phyloP scores from a whole-genome alignment of 148 eudicot species.

The Mesembryanthemum crystallinum region DNA sequence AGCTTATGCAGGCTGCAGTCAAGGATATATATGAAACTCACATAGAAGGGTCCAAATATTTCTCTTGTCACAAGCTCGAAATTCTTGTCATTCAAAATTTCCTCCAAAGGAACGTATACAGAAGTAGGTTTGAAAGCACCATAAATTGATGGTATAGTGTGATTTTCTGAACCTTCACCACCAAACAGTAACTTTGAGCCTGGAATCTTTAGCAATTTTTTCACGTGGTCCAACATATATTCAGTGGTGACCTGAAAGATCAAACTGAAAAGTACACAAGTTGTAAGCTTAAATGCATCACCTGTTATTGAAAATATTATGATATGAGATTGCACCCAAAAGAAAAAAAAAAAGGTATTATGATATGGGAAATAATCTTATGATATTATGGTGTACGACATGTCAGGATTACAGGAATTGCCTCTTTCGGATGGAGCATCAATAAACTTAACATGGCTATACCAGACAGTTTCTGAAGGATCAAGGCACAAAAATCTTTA shows the following conservation, averaged over 20 bases:
- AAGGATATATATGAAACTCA: constrained; percentile 22
- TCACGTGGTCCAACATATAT: constrained; percentile 74
- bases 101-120: constrained; percentile 80
- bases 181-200: constrained; percentile 88
- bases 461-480: no score
- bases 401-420: no score
- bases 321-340: no score
- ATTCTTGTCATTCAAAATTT: constrained; percentile 70
- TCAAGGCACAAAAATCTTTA: no score
- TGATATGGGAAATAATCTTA: no score
- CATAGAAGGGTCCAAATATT: constrained; percentile 96
- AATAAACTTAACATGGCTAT: no score
- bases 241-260: constrained; percentile 73
- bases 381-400: no score
- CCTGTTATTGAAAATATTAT: background rate
- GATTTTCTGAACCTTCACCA: constrained; percentile 79
- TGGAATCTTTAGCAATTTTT: constrained; percentile 68
- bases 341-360: no score
- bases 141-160: constrained; percentile 70
- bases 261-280: constrained; percentile 3
- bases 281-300: background rate
- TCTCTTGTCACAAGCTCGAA: constrained; percentile 82
- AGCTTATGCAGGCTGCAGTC: background rate
- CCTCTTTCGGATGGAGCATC: no score
- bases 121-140: constrained; percentile 97